Evolutionary conservation across 352 stramenopile species (phyloP).

Genomic region (Lagenidium sp.): DNA sequence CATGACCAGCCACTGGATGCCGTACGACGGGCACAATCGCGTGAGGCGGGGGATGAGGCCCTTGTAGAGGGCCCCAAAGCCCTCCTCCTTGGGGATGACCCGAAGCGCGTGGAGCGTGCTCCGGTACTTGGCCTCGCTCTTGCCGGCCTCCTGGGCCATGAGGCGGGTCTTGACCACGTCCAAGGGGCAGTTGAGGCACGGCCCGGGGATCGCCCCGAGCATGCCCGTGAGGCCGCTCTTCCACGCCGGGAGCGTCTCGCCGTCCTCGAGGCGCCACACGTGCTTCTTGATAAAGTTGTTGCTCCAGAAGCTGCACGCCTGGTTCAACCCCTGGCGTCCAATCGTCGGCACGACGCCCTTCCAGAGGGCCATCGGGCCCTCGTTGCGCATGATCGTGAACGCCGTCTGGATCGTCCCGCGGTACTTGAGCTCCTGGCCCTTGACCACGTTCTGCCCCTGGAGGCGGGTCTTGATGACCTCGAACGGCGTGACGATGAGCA

Average conservation of each 20-base stretch:
- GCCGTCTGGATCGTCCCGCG: slow-evolving; percentile 88
- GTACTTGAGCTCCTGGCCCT: slow-evolving; percentile 81
- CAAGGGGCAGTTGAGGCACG: slow-evolving; percentile 86
- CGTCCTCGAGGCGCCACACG: slow-evolving; percentile 79
- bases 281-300: slow-evolving; percentile 93
- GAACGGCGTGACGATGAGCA: slow-evolving; percentile 96
- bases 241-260: slow-evolving; percentile 86
- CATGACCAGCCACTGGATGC: slow-evolving; percentile 85
- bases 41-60: slow-evolving; percentile 94
- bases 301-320: slow-evolving; percentile 97
- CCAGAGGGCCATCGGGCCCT: slow-evolving; percentile 92
- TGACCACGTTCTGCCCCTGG: slow-evolving; percentile 88
- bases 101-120: slow-evolving; percentile 87
- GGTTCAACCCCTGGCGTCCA: slow-evolving; percentile 96
- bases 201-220: slow-evolving; percentile 76
- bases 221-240: slow-evolving; percentile 94
- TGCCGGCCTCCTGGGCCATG: slow-evolving; percentile 86
- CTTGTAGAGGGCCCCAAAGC: slow-evolving; percentile 93
- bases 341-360: slow-evolving; percentile 95
- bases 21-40: slow-evolving; percentile 81
- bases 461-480: slow-evolving; percentile 98
- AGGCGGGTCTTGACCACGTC: slow-evolving; percentile 97
- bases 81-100: slow-evolving; percentile 94
- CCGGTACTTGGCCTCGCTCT: slow-evolving; percentile 91
- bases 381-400: slow-evolving; percentile 88